A percentile compares a stretch with the other conserved stretches of the same genome.
Evolutionary conservation across 2,329 filamentous ascomycete species (phyloP).

Genomic region (Ophiostoma tasmaniense): DNA sequence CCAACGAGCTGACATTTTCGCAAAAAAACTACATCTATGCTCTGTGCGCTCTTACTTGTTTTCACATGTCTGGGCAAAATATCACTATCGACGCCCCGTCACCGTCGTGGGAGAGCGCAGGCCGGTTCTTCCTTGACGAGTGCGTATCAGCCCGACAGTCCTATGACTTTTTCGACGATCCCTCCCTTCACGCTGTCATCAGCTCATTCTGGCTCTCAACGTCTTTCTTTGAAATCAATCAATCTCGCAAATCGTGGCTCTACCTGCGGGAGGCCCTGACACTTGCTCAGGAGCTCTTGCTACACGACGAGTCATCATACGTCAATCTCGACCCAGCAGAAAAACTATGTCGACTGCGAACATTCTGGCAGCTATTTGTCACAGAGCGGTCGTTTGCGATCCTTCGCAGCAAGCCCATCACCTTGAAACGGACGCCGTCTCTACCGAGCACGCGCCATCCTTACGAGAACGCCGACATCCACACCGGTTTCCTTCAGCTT

Average conservation of each 20-base stretch:
- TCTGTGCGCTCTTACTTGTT: constrained; percentile 48
- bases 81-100: constrained; percentile 31
- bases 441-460: constrained; percentile 44
- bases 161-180: constrained; percentile 50
- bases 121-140: constrained; percentile 50
- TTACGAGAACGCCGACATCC: constrained; percentile 44
- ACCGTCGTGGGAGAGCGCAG: constrained; percentile 40
- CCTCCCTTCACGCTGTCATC: constrained; percentile 47
- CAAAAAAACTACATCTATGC: constrained; percentile 44
- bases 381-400: constrained; percentile 57
- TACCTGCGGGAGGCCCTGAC: constrained; percentile 54
- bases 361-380: constrained; percentile 57
- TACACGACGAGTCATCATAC: constrained; percentile 52
- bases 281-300: constrained; percentile 47
- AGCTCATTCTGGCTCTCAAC: constrained; percentile 55
- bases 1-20: constrained; percentile 28
- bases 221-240: constrained; percentile 53
- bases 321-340: constrained; percentile 40
- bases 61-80: constrained; percentile 39
- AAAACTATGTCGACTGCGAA: constrained; percentile 43
- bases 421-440: constrained; percentile 50
- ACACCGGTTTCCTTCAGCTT: constrained; percentile 51
- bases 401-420: constrained; percentile 54
- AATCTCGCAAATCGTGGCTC: constrained; percentile 54
- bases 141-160: constrained; percentile 46